A percentile compares a stretch with the other conserved stretches of the same genome.
These are phyloP conservation scores for Zarea fungicola DNA, from an alignment of 2,329 filamentous ascomycete genomes.

Conservation along the genomic window DNA sequence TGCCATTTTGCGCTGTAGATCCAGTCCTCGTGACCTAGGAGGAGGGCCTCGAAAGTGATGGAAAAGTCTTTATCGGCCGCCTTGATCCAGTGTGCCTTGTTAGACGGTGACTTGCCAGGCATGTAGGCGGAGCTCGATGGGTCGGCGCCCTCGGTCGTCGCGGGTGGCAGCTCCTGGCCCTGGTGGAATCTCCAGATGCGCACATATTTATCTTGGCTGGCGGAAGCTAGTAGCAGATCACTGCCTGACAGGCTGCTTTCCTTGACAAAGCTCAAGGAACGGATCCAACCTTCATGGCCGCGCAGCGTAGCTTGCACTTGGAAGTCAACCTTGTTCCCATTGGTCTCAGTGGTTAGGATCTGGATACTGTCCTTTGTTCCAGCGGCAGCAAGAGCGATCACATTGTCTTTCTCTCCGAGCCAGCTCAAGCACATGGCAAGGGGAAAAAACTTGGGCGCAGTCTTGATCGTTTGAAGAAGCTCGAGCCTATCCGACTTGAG, in stretches of 20 bases:
- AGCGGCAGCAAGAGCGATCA: constrained; percentile 71
- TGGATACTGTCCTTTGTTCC: constrained; percentile 82
- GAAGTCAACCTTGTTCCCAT: constrained; percentile 46
- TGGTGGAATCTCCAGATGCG: constrained; percentile 83
- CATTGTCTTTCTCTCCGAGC: constrained; percentile 47
- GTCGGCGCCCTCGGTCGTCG: constrained; percentile 50
- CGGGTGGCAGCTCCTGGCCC: constrained; percentile 58
- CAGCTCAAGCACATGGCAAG: constrained; percentile 65
- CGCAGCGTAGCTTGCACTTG: constrained; percentile 68
- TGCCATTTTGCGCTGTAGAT: constrained; percentile 86
- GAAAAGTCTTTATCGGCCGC: constrained; percentile 60
- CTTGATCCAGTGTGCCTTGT: constrained; percentile 78
- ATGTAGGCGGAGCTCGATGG: constrained; percentile 53
- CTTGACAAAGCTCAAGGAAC: constrained; percentile 72
- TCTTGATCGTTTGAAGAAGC: constrained; percentile 65
- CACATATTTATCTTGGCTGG: constrained; percentile 96
- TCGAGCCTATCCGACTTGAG: constrained; percentile 44
- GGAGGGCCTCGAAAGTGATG: constrained; percentile 85
- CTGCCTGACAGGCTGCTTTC: constrained; percentile 50
- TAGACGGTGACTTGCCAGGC: constrained; percentile 70
- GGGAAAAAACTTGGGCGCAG: constrained; percentile 76
- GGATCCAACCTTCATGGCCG: constrained; percentile 93
- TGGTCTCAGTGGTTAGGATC: constrained; percentile 59
- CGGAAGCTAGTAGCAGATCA: constrained; percentile 81
- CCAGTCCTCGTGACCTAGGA: constrained; percentile 97